Base-by-base conservation (phyloP, 192 early-diverging fungal species). In the Backusella macrospora region DNA sequence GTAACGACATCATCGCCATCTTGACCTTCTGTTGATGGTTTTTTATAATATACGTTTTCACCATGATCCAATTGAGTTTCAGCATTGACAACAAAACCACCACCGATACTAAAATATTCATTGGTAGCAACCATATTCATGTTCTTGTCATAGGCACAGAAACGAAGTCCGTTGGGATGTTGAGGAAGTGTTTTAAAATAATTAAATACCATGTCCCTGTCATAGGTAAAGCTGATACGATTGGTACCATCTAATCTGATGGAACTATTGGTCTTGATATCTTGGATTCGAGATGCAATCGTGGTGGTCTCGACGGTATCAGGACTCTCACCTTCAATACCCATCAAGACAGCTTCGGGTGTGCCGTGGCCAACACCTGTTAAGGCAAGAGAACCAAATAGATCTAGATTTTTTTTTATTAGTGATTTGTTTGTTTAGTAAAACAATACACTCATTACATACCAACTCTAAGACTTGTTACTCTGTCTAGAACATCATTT, bases 121-220 rank as follows among this genome's bases (percentile, higher is more conserved):
- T 97, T 96, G 47, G 93, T 95, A 4, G 94, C 95, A 62, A 93
- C 83, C 85, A 98, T 84, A 68, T 96, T 92, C 23, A 92, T 92
- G 16, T 90, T 73, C 37, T 80, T 79, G 76, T 96, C 90, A 78
- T 92, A 95, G 29, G 90, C 93, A 49, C 93, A 92, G 74, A 98
- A 95, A 21, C 96, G 91, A 91, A 98, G 95, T 66, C 96, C 96
- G 79, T 98, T 98, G 9, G 96, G 95, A 76, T 98, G 96, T 73
- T 95, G 92, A 5, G 95, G 96, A 13, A 98, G 85, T 3, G 90
- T 89, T 73, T 96, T 89, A 71, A 88, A 89, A 71, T 91, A 93
- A 83, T 96, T 93, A 69, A 98, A 95, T 15, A 93, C 82, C 72
- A 98, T 81, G 52, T 96, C 90, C 78, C 90, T 91, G 65, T 87